Evolutionary conservation across 2,329 filamentous ascomycete genomes (phyloP).

Genomic region (Colletotrichum navitas): DNA sequence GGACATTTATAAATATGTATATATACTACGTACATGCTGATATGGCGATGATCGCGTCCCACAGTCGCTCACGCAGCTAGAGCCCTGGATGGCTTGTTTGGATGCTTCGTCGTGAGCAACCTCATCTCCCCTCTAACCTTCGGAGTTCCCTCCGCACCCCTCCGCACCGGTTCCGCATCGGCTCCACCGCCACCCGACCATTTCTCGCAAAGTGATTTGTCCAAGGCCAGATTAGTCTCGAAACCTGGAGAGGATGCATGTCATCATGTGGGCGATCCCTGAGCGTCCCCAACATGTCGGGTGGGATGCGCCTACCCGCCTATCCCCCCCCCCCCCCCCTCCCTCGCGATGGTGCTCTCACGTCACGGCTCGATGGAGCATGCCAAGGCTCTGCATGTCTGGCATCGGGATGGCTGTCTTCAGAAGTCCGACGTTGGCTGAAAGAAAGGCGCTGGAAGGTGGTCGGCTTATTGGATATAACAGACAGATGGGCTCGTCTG

Average conservation of each 20-base stretch:
- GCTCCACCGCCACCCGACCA: neutral
- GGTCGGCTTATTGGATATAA: neutral
- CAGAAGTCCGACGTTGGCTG: neutral
- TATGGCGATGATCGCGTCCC: neutral
- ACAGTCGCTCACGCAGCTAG: neutral
- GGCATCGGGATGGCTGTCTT: neutral
- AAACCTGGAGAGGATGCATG: slow-evolving; percentile 2
- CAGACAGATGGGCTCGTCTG: neutral
- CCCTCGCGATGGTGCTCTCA: too few relatives aligned
- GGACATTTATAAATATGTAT: neutral
- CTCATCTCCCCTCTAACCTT: neutral
- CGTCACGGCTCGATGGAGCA: neutral
- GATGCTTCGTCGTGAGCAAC: neutral
- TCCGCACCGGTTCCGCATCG: too few relatives aligned
- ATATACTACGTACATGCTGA: neutral
- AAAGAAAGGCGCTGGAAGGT: neutral
- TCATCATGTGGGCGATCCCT: neutral
- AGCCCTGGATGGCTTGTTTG: neutral
- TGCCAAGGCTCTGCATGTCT: neutral
- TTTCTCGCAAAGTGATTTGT: neutral
- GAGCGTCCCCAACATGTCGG: neutral
- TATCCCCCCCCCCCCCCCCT: too few relatives aligned
- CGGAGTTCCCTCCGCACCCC: slow-evolving; percentile 12
- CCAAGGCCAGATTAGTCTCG: neutral
- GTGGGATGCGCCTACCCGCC: neutral